These are phyloP conservation scores for Gaultheria prostrata DNA, from an alignment of 148 eudicot genomes.

Conservation along the genomic window DNA sequence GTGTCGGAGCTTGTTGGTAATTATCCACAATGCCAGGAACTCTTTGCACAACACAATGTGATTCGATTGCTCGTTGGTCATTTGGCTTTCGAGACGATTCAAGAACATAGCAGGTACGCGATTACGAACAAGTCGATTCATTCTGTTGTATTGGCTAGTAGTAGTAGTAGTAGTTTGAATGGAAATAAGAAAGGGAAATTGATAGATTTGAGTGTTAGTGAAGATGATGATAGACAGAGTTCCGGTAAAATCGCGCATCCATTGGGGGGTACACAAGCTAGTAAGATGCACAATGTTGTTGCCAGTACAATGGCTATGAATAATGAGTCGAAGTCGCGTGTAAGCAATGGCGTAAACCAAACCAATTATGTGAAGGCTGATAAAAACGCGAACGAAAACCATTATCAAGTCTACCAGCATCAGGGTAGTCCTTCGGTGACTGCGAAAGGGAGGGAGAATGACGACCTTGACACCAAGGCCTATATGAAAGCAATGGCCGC, in stretches of 20 bases:
- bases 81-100: constrained; percentile 18
- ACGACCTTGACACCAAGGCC: constrained; percentile 3
- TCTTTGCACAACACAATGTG: constrained; percentile 14
- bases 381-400: background rate
- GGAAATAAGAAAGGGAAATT: background rate
- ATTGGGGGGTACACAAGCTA: background rate
- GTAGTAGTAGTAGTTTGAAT: background rate
- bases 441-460: constrained; percentile 10
- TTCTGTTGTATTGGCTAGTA: constrained; percentile 4
- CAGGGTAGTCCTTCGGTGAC: background rate
- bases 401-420: background rate
- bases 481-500: constrained; percentile 22
- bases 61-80: constrained; percentile 17
- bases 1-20: constrained; percentile 11
- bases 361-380: background rate
- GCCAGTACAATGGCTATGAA: constrained; percentile 16
- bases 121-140: background rate
- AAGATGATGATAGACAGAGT: background rate
- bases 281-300: constrained; percentile 16
- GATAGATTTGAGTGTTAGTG: background rate
- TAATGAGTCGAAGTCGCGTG: background rate
- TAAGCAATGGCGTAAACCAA: constrained; percentile 7
- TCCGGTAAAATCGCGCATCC: background rate
- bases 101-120: constrained; percentile 17
- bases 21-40: constrained; percentile 3